Base-by-base conservation (phyloP, 2,329 filamentous ascomycete species). In the Sporothrix protearum region DNA sequence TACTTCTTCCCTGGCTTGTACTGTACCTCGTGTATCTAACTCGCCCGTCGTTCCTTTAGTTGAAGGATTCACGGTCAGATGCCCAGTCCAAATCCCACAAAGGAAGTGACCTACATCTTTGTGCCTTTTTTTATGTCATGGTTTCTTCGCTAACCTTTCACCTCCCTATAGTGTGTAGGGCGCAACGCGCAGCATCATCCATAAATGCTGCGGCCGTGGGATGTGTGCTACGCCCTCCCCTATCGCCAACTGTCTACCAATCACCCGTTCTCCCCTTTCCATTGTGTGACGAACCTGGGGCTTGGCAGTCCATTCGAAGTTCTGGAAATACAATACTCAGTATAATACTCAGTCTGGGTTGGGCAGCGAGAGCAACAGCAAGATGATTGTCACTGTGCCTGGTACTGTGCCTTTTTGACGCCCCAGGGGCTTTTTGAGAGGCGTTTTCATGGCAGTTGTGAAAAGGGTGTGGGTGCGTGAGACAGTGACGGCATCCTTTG, bases 401-500 rank as follows among this genome's bases (percentile, higher is more conserved):
- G 12, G 19, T 45, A 12, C 22, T 36, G 55, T 59, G n/a, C 39
- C 63, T n/a, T 59, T 59, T 30, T 47, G 25, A 49, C 42, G 61
- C 61, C 25, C 9, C 2, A 30, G 39, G 63, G 63, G 42, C 42
- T 66, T 30, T 49, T 33, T 16, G 4, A 5, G 28, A 33, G 53
- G 33, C 57, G 57, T 61, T 25, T 42, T 49, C 16, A n/a, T 9
- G 49, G 3, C 25, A 53, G 49, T 22, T 12, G 30, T 8, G 49
- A 33, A 33, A 61, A 4, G 9, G 33, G 19, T 19, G 33, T 19
- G n/a, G 33, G 57, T n/a, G n/a, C 57, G 28, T 66, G 63, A 49
- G 63, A 66, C n/a, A 66, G 63, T 66, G 42, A 66, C 63, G 63
- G 63, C 63, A 66, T 64, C n/a, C 3, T 42, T 42, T 45, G n/a